Evolutionary conservation across 768 basidiomycete genomes (phyloP).

Genomic region (Amanita pseudoporphyria): DNA sequence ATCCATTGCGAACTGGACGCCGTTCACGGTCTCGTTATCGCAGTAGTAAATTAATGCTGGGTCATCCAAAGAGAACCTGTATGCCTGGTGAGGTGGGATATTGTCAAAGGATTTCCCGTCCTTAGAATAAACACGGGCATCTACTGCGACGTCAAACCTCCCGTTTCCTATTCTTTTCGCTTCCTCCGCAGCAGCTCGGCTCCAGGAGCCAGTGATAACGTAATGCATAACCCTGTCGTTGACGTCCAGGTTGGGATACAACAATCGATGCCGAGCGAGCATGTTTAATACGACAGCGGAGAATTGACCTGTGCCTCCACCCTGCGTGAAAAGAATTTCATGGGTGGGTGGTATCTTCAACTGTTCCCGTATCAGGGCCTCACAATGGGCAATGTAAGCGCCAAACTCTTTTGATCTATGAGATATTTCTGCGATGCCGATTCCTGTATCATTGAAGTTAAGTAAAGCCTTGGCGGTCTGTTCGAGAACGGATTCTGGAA

Average conservation of each 20-base stretch:
- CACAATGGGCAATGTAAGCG: constrained; percentile 51
- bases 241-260: constrained; percentile 47
- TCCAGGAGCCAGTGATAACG: constrained; percentile 89
- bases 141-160: constrained; percentile 60
- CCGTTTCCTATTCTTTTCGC: constrained; percentile 59
- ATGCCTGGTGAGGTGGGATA: constrained; percentile 67
- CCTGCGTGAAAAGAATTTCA: constrained; percentile 86
- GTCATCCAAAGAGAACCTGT: constrained; percentile 58
- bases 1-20: constrained; percentile 74
- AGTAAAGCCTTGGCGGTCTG: constrained; percentile 81
- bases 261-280: constrained; percentile 73
- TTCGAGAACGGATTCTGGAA: constrained; percentile 79
- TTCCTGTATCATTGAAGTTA: constrained; percentile 85
- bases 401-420: constrained; percentile 91
- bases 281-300: constrained; percentile 89
- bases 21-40: constrained; percentile 98
- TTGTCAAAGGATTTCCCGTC: constrained; percentile 68
- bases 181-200: constrained; percentile 77
- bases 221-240: constrained; percentile 73
- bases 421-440: constrained; percentile 93
- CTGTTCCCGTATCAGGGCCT: constrained; percentile 61
- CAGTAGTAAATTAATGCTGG: constrained; percentile 96
- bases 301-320: constrained; percentile 90
- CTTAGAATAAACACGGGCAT: constrained; percentile 50
- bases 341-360: constrained; percentile 80